These are phyloP conservation scores for Xanthoparmelia taractica DNA, from an alignment of 495 filamentous ascomycete species.

Conservation along the genomic window DNA sequence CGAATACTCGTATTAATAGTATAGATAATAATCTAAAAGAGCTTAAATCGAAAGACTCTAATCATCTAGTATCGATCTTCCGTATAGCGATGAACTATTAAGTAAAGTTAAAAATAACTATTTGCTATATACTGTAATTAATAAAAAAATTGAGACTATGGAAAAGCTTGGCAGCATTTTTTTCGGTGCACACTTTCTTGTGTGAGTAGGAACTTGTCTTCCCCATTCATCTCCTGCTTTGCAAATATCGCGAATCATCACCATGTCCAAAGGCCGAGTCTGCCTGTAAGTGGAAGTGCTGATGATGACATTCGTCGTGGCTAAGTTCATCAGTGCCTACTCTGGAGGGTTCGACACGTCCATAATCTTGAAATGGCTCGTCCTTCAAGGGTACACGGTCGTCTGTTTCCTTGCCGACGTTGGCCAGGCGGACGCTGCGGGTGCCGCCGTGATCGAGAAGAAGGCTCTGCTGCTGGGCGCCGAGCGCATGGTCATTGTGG, in stretches of 20 bases:
- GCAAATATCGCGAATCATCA: neutral
- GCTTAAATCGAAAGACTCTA: too few species aligned
- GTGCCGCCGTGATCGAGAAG: slow-evolving; percentile 18
- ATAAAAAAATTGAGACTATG: too few species aligned
- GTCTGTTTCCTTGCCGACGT: slow-evolving; percentile 24
- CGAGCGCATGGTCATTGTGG: slow-evolving; percentile 40
- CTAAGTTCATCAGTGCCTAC: neutral
- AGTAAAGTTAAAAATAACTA: too few species aligned
- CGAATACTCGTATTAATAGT: too few species aligned
- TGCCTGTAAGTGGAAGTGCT: neutral
- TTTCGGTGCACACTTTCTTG: too few species aligned
- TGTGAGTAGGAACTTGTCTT: too few species aligned
- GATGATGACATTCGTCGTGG: neutral
- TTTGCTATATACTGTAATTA: too few species aligned
- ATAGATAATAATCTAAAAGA: too few species aligned
- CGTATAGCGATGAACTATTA: too few species aligned
- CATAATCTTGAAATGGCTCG: slow-evolving; percentile 23
- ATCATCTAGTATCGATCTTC: too few species aligned
- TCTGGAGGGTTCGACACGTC: slow-evolving; percentile 8
- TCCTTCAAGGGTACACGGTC: slow-evolving; percentile 25
- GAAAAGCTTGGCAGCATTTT: too few species aligned
- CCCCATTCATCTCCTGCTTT: neutral
- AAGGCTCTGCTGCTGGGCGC: slow-evolving; percentile 28
- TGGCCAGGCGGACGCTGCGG: slow-evolving; percentile 22
- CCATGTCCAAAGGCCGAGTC: neutral